phyloP scores from a whole-genome alignment of 1,284 basidiomycete species.

The Testicularia cyperi region DNA sequence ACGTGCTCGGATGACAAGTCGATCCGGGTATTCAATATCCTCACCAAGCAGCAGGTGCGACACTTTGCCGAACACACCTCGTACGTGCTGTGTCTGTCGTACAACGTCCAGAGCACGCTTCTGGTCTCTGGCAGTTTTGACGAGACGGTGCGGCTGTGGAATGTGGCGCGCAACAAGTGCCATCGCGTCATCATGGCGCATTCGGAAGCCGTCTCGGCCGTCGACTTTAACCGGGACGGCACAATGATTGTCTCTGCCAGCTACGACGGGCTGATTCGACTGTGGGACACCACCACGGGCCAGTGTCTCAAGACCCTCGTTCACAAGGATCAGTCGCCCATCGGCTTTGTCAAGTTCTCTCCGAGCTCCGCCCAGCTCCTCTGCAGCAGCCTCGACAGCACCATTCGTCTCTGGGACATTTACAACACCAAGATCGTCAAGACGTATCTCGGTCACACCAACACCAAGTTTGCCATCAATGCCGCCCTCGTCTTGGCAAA shows the following conservation, averaged over 20 bases:
- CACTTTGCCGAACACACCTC: slow-evolving; percentile 79
- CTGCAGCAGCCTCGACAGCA: slow-evolving; percentile 85
- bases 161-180: slow-evolving; percentile 69
- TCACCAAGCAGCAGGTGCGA: slow-evolving; percentile 17
- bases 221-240: slow-evolving; percentile 90
- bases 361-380: slow-evolving; percentile 87
- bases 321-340: slow-evolving; percentile 91
- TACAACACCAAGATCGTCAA: slow-evolving; percentile 89
- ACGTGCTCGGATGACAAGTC: slow-evolving; percentile 49
- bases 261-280: slow-evolving; percentile 84
- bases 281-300: slow-evolving; percentile 91
- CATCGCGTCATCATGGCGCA: slow-evolving; percentile 72
- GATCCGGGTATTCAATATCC: slow-evolving; percentile 42
- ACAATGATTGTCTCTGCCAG: slow-evolving; percentile 88
- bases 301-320: slow-evolving; percentile 96
- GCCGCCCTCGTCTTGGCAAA: slow-evolving; percentile 20
- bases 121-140: slow-evolving; percentile 90
- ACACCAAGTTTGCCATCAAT: slow-evolving; percentile 70
- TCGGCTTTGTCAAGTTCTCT: slow-evolving; percentile 82
- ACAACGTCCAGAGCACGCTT: slow-evolving; percentile 82
- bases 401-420: slow-evolving; percentile 89
- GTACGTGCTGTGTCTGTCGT: slow-evolving; percentile 88
- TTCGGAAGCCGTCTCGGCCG: slow-evolving; percentile 90
- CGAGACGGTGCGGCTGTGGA: slow-evolving; percentile 93
- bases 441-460: slow-evolving; percentile 81